phyloP scores from a whole-genome alignment of 169 alveolate species.

The Cryptosporidium meleagridis region DNA sequence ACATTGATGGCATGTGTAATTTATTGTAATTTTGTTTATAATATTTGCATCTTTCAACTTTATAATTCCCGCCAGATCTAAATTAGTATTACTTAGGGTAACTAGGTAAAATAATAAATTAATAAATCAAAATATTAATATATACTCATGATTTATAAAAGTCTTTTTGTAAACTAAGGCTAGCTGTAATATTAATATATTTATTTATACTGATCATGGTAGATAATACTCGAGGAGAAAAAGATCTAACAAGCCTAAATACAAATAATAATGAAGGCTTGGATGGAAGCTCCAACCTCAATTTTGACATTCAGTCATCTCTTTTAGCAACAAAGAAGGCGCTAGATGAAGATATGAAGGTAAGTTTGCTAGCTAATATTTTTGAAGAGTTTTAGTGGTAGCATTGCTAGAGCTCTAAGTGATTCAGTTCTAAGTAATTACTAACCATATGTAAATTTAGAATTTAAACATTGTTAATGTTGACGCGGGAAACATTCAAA shows the following conservation, averaged over 20 bases:
- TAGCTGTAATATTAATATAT: neutral
- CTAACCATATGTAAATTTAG: neutral
- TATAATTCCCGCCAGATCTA: neutral
- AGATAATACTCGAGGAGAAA: conserved; percentile 11
- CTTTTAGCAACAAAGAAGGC: conserved; percentile 56
- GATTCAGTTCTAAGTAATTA: neutral
- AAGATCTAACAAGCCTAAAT: conserved; percentile 29
- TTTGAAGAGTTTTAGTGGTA: neutral
- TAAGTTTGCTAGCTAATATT: neutral
- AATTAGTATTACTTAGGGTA: neutral
- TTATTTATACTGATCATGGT: neutral
- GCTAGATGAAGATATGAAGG: conserved; percentile 69
- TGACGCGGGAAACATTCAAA: conserved; percentile 7
- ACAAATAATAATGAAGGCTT: conserved; percentile 7
- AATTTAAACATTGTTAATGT: conserved; percentile 26
- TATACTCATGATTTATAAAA: neutral
- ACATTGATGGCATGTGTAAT: neutral
- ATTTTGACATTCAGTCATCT: conserved; percentile 22
- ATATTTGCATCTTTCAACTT: neutral
- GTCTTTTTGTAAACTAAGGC: neutral
- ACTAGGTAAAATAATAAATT: neutral
- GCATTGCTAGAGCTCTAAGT: neutral
- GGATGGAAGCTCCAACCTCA: neutral
- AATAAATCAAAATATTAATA: too few species aligned
- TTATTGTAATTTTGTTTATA: neutral